A percentile compares a stretch with the other conserved stretches of the same genome.
Conservation (phyloP, 495 filamentous ascomycete genomes). For the Geopyxis carbonaria region DNA sequence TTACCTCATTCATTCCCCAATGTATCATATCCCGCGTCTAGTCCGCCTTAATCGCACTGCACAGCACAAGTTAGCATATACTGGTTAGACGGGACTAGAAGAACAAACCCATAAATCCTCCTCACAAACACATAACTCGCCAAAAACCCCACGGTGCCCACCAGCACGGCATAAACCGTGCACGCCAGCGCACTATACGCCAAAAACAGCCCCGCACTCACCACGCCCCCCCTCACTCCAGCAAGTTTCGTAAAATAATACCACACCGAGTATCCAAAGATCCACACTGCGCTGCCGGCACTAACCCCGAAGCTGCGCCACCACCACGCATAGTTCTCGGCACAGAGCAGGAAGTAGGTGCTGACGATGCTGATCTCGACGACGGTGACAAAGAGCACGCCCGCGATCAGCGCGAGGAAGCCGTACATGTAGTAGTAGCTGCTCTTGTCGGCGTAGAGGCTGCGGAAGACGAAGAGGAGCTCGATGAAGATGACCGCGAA, state of each 20-base stretch:
- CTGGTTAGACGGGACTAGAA: not conserved
- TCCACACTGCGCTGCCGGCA: constrained; percentile 63
- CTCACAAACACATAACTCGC: constrained; percentile 77
- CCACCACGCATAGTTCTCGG: constrained; percentile 92
- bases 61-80: not conserved
- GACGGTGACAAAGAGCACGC: constrained; percentile 61
- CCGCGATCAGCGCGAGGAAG: constrained; percentile 59
- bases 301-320: constrained; percentile 83
- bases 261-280: constrained; percentile 73
- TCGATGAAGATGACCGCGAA: constrained; percentile 93
- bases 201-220: constrained; percentile 72
- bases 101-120: constrained; percentile 65
- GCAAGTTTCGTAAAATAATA: constrained; percentile 74
- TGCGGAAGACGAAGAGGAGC: constrained; percentile 80
- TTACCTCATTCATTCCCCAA: no score
- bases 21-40: no score
- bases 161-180: constrained; percentile 64
- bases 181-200: constrained; percentile 67
- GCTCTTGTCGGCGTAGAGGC: constrained; percentile 81
- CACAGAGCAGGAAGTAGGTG: constrained; percentile 72
- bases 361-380: constrained; percentile 80
- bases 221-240: constrained; percentile 65
- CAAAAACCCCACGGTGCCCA: constrained; percentile 77
- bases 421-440: constrained; percentile 94
- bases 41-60: constrained; percentile 31